Evolutionary conservation across 768 basidiomycete genomes (phyloP).

Genomic region (Astraeus odoratus): DNA sequence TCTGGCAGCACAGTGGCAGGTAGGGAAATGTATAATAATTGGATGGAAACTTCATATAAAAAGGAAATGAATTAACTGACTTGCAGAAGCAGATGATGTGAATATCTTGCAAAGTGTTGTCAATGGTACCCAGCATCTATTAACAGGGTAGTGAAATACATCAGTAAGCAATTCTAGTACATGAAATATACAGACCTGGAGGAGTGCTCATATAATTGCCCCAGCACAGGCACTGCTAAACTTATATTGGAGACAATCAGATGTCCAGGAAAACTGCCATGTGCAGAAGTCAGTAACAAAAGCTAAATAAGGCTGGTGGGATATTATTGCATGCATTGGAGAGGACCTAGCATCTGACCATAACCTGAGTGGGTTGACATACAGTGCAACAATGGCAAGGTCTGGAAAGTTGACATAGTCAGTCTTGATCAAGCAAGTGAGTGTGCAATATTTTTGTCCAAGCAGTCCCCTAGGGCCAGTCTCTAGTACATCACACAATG

Average conservation of each 20-base stretch:
- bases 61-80: no score
- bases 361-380: background rate
- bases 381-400: background rate
- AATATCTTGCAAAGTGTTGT: background rate
- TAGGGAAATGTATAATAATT: background rate
- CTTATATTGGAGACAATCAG: background rate
- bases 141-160: no score
- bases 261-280: background rate
- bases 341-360: background rate
- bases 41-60: background rate
- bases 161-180: background rate
- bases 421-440: background rate
- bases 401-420: background rate
- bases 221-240: background rate
- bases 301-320: background rate
- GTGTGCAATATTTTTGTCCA: background rate
- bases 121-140: background rate
- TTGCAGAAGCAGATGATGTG: background rate
- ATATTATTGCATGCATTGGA: background rate
- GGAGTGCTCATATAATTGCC: background rate
- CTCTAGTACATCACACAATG: background rate
- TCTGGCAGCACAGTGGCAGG: background rate
- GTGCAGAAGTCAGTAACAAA: background rate
- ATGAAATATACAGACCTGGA: background rate
- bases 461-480: background rate